These are phyloP conservation scores for Nemania diffusa DNA, from an alignment of 2,329 filamentous ascomycete species.

Conservation along the genomic window DNA sequence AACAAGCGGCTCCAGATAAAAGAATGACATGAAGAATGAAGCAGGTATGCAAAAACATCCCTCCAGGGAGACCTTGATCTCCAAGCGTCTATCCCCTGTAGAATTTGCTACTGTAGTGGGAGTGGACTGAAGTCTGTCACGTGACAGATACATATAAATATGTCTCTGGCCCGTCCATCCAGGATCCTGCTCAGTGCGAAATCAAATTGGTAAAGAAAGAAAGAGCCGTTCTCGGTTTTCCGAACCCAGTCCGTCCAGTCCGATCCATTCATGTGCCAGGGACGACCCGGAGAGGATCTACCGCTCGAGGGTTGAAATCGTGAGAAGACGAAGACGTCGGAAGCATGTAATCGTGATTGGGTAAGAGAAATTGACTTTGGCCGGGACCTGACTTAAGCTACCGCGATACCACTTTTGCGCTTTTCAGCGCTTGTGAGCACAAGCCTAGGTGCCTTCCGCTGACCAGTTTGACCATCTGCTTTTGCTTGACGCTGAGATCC, in stretches of 20 bases:
- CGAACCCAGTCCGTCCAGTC: constrained; percentile 40
- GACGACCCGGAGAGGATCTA: constrained; percentile 45
- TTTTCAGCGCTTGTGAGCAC: constrained; percentile 91
- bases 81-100: constrained; percentile 41
- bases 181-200: constrained; percentile 37
- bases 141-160: constrained; percentile 35
- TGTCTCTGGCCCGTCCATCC: constrained; percentile 33
- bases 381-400: constrained; percentile 39
- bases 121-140: constrained; percentile 33
- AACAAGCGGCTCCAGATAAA: constrained; percentile 38
- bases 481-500: constrained; percentile 63
- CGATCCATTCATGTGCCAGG: constrained; percentile 44
- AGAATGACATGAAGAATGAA: constrained; percentile 48
- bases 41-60: constrained; percentile 39
- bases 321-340: constrained; percentile 46
- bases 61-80: constrained; percentile 33
- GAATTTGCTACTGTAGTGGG: constrained; percentile 33
- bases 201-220: constrained; percentile 43
- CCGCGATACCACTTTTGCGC: constrained; percentile 72
- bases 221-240: constrained; percentile 44
- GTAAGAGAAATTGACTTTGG: constrained; percentile 38
- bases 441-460: constrained; percentile 86
- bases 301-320: constrained; percentile 43
- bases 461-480: constrained; percentile 66
- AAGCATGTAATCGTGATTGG: constrained; percentile 48